These are phyloP conservation scores for Ceratobasidium sp. DNA, from an alignment of 1,284 basidiomycete genomes.

Conservation along the genomic window DNA sequence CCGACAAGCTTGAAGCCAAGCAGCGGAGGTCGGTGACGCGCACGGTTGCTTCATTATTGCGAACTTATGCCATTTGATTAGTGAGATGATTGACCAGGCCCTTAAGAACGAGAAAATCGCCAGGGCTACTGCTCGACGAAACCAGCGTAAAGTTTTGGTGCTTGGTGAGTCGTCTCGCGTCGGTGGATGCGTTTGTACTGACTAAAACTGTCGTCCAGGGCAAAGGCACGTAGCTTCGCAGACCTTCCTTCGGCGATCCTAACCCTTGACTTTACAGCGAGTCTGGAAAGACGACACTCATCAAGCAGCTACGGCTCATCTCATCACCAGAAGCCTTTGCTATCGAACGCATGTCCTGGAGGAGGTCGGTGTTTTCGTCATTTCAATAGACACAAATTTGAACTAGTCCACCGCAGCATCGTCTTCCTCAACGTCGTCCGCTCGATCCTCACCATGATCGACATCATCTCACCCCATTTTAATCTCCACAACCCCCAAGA, in stretches of 20 bases:
- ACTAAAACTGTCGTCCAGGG: background rate
- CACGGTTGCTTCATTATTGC: background rate
- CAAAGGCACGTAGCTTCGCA: conserved; percentile 1
- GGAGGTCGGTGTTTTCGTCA: background rate
- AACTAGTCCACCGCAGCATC: conserved; percentile 14
- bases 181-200: background rate
- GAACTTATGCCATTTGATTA: conserved; percentile 1
- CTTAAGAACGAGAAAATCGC: conserved; percentile 9
- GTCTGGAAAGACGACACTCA: conserved; percentile 46
- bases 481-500: conserved; percentile 18
- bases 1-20: background rate
- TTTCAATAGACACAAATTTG: background rate
- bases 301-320: conserved; percentile 43
- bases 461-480: conserved; percentile 21
- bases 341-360: conserved; percentile 24
- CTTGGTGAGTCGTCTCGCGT: conserved; percentile 7
- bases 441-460: conserved; percentile 40
- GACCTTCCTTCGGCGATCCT: background rate
- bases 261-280: background rate
- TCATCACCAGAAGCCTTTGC: conserved; percentile 24
- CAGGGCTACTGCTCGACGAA: conserved; percentile 13
- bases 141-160: conserved; percentile 22
- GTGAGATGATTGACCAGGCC: conserved; percentile 25
- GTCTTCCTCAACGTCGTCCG: conserved; percentile 44
- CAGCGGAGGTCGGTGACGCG: conserved; percentile 13